phyloP scores from a whole-genome alignment of 1,139 yeast species.

The Magnusiomyces tetraspermus region DNA sequence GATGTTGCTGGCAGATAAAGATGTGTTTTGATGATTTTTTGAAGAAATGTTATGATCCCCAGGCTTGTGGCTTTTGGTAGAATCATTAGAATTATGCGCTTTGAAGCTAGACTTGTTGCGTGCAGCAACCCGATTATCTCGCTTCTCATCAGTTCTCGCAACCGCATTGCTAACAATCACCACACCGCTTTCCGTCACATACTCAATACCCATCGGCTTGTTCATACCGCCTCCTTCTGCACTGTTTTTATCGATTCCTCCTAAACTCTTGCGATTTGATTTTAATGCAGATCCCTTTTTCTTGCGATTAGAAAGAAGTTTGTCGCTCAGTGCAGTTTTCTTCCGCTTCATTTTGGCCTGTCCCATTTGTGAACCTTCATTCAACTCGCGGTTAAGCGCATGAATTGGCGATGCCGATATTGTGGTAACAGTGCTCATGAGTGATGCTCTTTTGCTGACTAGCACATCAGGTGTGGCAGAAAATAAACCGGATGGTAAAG shows the following conservation, averaged over 20 bases:
- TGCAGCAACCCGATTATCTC: background rate
- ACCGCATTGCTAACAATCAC: background rate
- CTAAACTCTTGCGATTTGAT: background rate
- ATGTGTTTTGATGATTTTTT: too few species aligned
- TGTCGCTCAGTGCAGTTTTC: background rate
- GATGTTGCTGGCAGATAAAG: background rate
- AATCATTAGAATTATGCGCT: background rate
- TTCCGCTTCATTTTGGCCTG: background rate
- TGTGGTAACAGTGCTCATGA: background rate
- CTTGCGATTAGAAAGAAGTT: background rate
- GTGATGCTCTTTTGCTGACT: background rate
- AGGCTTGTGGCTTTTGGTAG: background rate
- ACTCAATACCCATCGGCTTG: background rate
- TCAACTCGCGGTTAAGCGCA: background rate
- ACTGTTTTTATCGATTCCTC: background rate
- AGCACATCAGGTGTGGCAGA: too few species aligned
- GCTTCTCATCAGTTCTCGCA: background rate
- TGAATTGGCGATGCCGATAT: background rate
- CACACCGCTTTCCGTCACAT: background rate
- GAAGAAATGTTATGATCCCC: background rate
- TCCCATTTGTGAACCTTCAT: background rate
- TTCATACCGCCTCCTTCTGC: background rate
- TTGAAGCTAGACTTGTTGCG: background rate
- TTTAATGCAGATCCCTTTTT: background rate
- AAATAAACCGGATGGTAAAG: too few species aligned